These are phyloP conservation scores for Umbelopsis vinacea DNA, from an alignment of 192 early-diverging fungal species.

Conservation along the genomic window DNA sequence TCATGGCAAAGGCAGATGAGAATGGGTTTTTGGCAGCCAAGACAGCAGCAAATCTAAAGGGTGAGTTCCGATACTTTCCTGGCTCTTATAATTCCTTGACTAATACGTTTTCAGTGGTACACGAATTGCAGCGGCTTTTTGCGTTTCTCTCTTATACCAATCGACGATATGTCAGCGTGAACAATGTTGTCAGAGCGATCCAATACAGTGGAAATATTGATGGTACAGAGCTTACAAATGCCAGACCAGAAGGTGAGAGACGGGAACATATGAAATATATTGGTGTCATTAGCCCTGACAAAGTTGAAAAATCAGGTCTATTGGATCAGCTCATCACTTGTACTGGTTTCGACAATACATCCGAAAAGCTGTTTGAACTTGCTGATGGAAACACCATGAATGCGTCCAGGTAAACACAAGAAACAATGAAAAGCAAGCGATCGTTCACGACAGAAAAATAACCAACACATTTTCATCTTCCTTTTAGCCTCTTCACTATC, in stretches of 20 bases:
- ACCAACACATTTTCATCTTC: not conserved
- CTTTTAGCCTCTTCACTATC: conserved; percentile 1
- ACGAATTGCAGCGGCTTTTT: conserved; percentile 51
- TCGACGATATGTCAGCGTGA: conserved; percentile 37
- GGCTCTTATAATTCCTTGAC: not conserved
- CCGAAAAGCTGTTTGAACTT: not conserved
- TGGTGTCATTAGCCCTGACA: not conserved
- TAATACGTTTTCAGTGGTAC: not conserved
- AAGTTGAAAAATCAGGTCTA: not conserved
- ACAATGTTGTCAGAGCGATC: conserved; percentile 35
- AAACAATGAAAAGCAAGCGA: no score
- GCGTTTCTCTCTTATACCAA: conserved; percentile 39
- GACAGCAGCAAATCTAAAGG: not conserved
- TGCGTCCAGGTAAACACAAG: not conserved
- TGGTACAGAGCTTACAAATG: conserved; percentile 13
- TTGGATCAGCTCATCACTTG: conserved; percentile 6
- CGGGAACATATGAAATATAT: not conserved
- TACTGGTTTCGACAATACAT: conserved; percentile 3
- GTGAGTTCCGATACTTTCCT: not conserved
- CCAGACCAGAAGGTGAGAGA: conserved; percentile 5
- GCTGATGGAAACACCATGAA: not conserved
- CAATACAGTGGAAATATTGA: conserved; percentile 3
- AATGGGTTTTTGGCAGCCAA: not conserved
- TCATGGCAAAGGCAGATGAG: not conserved
- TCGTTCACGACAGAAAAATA: no score